These are phyloP conservation scores for Stemphylium vesicarium DNA, from an alignment of 2,329 filamentous ascomycete genomes.

Conservation along the genomic window DNA sequence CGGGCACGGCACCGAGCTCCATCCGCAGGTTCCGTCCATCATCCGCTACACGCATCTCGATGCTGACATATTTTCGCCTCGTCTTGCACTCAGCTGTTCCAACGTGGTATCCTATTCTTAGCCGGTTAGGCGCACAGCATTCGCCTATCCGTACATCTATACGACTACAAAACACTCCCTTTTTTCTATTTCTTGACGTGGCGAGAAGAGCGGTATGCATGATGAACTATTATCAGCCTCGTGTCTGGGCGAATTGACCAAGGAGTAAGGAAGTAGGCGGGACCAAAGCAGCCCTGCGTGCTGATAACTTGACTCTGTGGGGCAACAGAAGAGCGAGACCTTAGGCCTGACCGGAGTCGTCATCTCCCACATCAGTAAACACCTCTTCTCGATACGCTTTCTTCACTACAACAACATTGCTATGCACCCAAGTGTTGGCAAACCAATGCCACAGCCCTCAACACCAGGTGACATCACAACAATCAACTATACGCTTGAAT, in stretches of 20 bases:
- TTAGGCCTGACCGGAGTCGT: too few relatives aligned
- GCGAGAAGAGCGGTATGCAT: conserved; percentile 27
- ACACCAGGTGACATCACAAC: conserved; percentile 45
- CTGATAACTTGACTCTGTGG: neutral
- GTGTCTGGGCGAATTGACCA: conserved; percentile 5
- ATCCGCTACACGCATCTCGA: neutral
- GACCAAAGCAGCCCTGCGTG: neutral
- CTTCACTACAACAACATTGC: neutral
- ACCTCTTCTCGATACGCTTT: too few relatives aligned
- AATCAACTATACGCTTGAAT: conserved; percentile 44
- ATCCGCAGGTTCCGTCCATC: neutral
- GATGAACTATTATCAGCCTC: conserved; percentile 21
- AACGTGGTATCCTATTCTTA: conserved; percentile 23
- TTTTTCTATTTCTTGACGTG: neutral
- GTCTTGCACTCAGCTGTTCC: conserved; percentile 14
- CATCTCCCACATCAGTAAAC: too few relatives aligned
- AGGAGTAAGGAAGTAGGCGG: conserved; percentile 1
- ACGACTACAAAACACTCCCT: conserved; percentile 4
- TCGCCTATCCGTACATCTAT: conserved; percentile 14
- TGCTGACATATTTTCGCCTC: conserved; percentile 16
- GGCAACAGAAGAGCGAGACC: neutral
- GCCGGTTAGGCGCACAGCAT: conserved; percentile 8
- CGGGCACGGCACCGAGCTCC: neutral
- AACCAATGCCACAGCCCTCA: conserved; percentile 28
- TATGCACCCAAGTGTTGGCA: conserved; percentile 19